phyloP scores from a whole-genome alignment of 495 filamentous ascomycete species.

The Penicillium odoratum region DNA sequence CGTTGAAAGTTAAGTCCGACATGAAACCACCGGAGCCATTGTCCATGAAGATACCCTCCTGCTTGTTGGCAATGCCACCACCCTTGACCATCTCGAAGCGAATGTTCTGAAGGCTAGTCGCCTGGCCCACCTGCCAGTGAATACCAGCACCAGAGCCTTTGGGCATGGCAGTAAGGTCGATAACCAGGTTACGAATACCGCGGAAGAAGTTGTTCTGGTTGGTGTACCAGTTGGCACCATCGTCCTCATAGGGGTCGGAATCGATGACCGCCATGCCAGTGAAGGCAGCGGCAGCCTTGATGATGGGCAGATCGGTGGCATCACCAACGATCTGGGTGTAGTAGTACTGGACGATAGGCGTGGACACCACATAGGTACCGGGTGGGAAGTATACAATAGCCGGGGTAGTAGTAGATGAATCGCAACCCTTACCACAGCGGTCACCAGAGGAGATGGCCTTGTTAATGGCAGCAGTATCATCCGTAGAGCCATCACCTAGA shows the following conservation, averaged over 20 bases:
- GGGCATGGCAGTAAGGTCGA: slow-evolving; percentile 78
- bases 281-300: slow-evolving; percentile 75
- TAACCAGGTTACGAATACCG: slow-evolving; percentile 88
- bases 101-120: slow-evolving; percentile 88
- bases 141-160: slow-evolving; percentile 69
- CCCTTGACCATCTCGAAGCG: slow-evolving; percentile 83
- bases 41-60: slow-evolving; percentile 96
- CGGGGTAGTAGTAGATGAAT: slow-evolving; percentile 75
- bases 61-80: slow-evolving; percentile 65
- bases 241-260: slow-evolving; percentile 73
- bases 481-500: slow-evolving; percentile 70
- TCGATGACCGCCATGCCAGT: slow-evolving; percentile 88
- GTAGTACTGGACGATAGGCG: slow-evolving; percentile 70
- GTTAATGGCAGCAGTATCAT: slow-evolving; percentile 92
- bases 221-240: slow-evolving; percentile 71
- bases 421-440: slow-evolving; percentile 76
- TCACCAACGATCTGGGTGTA: slow-evolving; percentile 84
- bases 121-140: slow-evolving; percentile 98
- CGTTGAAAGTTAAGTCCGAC: slow-evolving; percentile 83
- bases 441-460: slow-evolving; percentile 71
- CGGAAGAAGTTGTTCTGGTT: slow-evolving; percentile 99
- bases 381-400: slow-evolving; percentile 80
- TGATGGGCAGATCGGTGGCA: slow-evolving; percentile 62
- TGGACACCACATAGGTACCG: slow-evolving; percentile 71
- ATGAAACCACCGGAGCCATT: slow-evolving; percentile 91